Evolutionary conservation across 257 asterid genomes (phyloP), one percentile per base, ranked within the genome.

Genomic region (Thymus mandschuricus): DNA sequence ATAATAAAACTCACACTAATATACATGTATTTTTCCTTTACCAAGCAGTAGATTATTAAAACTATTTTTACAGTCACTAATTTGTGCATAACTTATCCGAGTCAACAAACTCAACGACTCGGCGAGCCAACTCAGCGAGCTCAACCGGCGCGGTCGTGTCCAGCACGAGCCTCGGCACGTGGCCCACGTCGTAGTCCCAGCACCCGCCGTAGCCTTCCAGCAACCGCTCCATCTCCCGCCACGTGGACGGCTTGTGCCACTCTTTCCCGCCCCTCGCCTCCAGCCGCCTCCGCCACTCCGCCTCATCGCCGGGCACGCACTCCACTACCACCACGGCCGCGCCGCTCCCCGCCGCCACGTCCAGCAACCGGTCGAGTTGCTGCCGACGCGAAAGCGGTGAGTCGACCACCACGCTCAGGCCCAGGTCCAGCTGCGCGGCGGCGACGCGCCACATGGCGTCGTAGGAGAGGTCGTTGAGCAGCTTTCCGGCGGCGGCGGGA

Each of bases 101-200:
- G 60, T 66, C n/a, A 30, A 87, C 50, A 66, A 84, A 89, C 49
- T 75, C 75, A 6, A 82, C 10, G 12, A 83, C 89, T 55, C 45
- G 48, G 1, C 78, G 68, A 52, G 83, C 90, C 78, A 84, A 10
- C 33, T 82, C 79, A 5, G 46, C 80, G 28, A 79, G 48, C 43
- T 61, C 74, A 48, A 80, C 63, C 29, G 55, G 10, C 8, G 80
- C 70, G 1, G 97, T 87, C 1, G 97, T 91, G 59, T 91, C 95
- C 87, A 88, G 58, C 57, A 80, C 85, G 15, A 86, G 68, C 78
- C 78, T 87, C 29, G 87, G 79, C 70, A 88, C 90, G 4, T 75
- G 79, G 3, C 84, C 92, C 29, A 82, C 76, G 48, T 87, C 97
- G 80, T 91, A 91, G 48, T 91, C 92, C 91, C 95, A 89, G 64